These are phyloP conservation scores for Paraconiothyrium sp. DNA, from an alignment of 2,329 filamentous ascomycete genomes.

Conservation along the genomic window DNA sequence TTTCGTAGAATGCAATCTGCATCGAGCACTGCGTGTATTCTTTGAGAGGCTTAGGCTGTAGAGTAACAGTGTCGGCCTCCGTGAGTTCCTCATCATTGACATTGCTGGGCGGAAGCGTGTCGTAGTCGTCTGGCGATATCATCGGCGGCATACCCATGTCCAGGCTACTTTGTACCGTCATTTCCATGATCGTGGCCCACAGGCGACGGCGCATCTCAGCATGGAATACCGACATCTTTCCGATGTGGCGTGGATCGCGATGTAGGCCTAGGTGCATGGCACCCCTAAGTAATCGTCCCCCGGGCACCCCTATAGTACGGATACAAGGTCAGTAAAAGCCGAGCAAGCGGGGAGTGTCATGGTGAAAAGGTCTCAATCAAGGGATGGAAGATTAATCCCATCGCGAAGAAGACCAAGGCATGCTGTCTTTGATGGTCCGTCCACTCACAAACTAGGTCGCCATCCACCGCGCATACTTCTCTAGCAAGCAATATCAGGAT, in stretches of 20 bases:
- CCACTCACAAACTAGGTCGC: slow-evolving; percentile 40
- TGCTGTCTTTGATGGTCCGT: not conserved
- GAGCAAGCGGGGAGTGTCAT: not conserved
- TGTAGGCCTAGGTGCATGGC: slow-evolving; percentile 55
- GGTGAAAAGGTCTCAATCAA: not conserved
- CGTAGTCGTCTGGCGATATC: slow-evolving; percentile 49
- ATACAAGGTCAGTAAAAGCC: not conserved
- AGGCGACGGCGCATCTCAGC: slow-evolving; percentile 50
- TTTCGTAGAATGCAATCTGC: slow-evolving; percentile 46
- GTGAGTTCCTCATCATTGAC: slow-evolving; percentile 52
- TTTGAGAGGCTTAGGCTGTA: slow-evolving; percentile 29
- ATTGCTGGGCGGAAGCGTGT: slow-evolving; percentile 50
- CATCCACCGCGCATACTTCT: slow-evolving; percentile 47
- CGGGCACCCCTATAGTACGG: slow-evolving; percentile 39
- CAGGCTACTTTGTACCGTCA: slow-evolving; percentile 49
- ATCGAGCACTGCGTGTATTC: slow-evolving; percentile 50
- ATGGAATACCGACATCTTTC: slow-evolving; percentile 46
- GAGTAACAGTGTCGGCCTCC: slow-evolving; percentile 35
- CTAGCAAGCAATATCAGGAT: slow-evolving; percentile 51
- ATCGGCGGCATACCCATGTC: slow-evolving; percentile 50
- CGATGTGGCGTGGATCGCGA: slow-evolving; percentile 49
- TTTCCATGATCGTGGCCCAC: slow-evolving; percentile 46
- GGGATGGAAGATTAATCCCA: not conserved
- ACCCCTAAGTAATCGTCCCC: slow-evolving; percentile 49
- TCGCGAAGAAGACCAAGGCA: not conserved